Evolutionary conservation across 805 yeast genomes (phyloP), one percentile per base, ranked within the genome.

Genomic region (Kuraishia piskuri): DNA sequence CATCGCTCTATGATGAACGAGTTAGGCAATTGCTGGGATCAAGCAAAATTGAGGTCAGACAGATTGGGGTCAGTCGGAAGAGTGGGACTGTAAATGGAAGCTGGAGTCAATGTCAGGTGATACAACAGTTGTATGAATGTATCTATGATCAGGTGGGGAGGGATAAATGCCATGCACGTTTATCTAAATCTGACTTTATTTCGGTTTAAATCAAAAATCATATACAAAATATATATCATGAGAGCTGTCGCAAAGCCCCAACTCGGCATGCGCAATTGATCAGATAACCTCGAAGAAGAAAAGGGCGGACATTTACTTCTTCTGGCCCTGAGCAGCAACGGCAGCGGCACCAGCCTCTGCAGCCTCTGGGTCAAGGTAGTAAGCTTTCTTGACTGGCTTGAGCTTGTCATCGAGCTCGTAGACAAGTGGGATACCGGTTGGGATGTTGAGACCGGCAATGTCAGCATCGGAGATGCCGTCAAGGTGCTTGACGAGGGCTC

Each of bases 271-370:
- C 17, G 40, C n/a, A n/a, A n/a, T n/a, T n/a, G 12, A 31, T 10
- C 37, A 31, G 14, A 31, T 10, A 31, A 31, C 12, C 37, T 10
- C 12, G 9, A 10, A 10, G 14, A 31, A 31, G 37, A 31, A 10
- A 31, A 9, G 14, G 12, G 17, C 9, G 14, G 21, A 7, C 12
- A 44, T 25, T 56, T 70, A 75, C 64, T 80, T 79, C 78, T 81
- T 82, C 71, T 78, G 78, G 73, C 98, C 98, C 79, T 91, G 98
- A 66, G 89, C 89, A 66, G 97, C 98, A 65, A 91, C 98, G 57
- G 97, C 97, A 69, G 97, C 97, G 61, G 97, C 98, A 81, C 98
- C 98, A 54, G 97, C 97, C 60, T 91, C 96, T 68, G 98, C 98
- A 68, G 97, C 98, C 79, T 90, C 97, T 67, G 98, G 98, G 78